Evolutionary conservation across 768 basidiomycete species (phyloP).

Genomic region (Paxillus ammoniavirescens): DNA sequence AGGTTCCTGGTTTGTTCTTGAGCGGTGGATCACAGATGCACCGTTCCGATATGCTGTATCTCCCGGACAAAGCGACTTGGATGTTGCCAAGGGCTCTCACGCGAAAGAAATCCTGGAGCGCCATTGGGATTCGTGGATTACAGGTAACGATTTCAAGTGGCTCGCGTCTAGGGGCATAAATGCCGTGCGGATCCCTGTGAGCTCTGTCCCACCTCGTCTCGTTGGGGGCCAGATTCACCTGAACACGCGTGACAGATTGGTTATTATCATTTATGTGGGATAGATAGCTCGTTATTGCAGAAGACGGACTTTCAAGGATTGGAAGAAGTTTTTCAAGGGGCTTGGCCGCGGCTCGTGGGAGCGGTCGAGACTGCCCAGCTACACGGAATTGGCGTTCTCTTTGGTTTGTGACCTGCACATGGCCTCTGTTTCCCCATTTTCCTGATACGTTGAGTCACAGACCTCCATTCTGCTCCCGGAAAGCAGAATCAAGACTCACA

Average conservation of each 20-base stretch:
- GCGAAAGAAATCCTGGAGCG: conserved; percentile 41
- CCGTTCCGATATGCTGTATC: conserved; percentile 54
- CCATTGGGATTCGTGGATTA: conserved; percentile 58
- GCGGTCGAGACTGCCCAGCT: conserved; percentile 58
- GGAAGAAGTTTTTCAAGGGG: conserved; percentile 52
- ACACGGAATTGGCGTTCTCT: conserved; percentile 67
- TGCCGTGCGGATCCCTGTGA: conserved; percentile 59
- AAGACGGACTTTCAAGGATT: conserved; percentile 65
- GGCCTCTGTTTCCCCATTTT: conserved; percentile 7
- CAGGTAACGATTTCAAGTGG: conserved; percentile 53
- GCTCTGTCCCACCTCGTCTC: conserved; percentile 41
- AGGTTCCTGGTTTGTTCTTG: conserved; percentile 81
- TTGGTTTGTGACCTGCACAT: conserved; percentile 44
- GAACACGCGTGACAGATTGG: conserved; percentile 50
- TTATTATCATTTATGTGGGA: conserved; percentile 66
- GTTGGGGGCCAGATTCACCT: not conserved
- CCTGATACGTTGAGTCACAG: conserved; percentile 38
- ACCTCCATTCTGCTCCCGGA: conserved; percentile 73
- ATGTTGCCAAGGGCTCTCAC: conserved; percentile 56
- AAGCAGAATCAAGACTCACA: conserved; percentile 73
- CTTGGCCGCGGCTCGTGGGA: conserved; percentile 61
- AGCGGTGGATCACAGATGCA: conserved; percentile 66
- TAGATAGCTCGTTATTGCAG: conserved; percentile 53
- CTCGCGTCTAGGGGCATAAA: conserved; percentile 53
- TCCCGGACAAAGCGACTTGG: conserved; percentile 66